Conservation (phyloP, 1,284 basidiomycete genomes). For the Leccinum subspadiceum region DNA sequence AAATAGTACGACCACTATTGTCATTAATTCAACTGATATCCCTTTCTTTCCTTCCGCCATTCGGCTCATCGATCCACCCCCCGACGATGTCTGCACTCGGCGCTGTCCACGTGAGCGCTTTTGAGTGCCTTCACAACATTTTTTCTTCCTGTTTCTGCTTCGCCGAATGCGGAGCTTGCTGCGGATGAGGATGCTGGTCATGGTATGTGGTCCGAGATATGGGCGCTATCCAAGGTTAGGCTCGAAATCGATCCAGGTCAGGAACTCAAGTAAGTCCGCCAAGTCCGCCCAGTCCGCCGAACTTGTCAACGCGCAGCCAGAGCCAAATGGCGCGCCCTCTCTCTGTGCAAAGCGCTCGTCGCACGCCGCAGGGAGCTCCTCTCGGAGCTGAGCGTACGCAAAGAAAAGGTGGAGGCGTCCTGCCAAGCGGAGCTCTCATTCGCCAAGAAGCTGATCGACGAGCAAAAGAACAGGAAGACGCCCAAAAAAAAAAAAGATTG, state of each 20-base stretch:
- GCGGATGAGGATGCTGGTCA: conserved; percentile 49
- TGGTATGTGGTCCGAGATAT: conserved; percentile 60
- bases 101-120: conserved; percentile 18
- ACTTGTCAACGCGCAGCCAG: no score
- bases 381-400: no score
- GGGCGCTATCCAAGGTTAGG: conserved; percentile 58
- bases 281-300: no score
- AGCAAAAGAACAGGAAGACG: no score
- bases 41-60: conserved; percentile 79
- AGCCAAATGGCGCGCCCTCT: no score
- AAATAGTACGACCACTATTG: conserved; percentile 61
- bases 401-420: no score
- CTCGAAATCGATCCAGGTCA: conserved; percentile 58
- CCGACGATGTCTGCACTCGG: conserved; percentile 83
- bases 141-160: conserved; percentile 74
- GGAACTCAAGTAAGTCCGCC: conserved; percentile 63
- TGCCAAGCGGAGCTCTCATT: no score
- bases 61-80: conserved; percentile 69
- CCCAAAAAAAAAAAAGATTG: no score
- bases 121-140: conserved; percentile 84
- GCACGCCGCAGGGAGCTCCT: no score
- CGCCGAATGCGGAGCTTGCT: conserved; percentile 39
- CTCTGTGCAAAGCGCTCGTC: no score
- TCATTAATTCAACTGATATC: conserved; percentile 67
- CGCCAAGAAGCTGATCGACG: no score